These are phyloP conservation scores for Oryza brachyantha DNA, from an alignment of 176 grass and related monocot species.

Conservation along the genomic window DNA sequence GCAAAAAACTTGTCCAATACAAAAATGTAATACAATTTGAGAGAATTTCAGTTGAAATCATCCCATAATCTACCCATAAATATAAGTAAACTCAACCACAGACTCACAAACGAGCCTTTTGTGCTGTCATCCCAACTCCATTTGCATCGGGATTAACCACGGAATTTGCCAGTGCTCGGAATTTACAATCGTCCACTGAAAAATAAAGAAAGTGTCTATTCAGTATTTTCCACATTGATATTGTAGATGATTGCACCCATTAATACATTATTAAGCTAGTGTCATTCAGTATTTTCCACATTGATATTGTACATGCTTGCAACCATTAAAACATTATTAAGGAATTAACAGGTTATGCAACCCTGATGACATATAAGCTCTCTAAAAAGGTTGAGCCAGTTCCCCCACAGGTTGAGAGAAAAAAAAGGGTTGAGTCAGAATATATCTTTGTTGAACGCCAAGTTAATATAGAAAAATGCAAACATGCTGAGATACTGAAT, in stretches of 20 bases:
- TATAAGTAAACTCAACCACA: background rate
- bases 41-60: background rate
- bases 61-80: conserved; percentile 20
- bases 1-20: background rate
- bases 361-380: background rate
- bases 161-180: conserved; percentile 28
- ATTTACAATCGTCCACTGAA: conserved; percentile 39
- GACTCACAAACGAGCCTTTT: conserved; percentile 35
- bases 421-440: too few relatives aligned
- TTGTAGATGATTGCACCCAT: too few relatives aligned
- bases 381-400: background rate
- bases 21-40: background rate
- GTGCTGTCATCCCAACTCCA: background rate
- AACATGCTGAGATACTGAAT: too few relatives aligned
- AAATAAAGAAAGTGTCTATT: conserved; percentile 26
- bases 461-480: background rate
- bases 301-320: background rate
- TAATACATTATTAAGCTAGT: too few relatives aligned
- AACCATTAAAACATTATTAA: background rate
- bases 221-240: too few relatives aligned
- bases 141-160: conserved; percentile 21
- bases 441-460: background rate
- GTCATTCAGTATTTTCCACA: too few relatives aligned
- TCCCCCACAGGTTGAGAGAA: too few relatives aligned
- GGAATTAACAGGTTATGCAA: conserved; percentile 2